Evolutionary conservation across 2,329 filamentous ascomycete species (phyloP).

Genomic region (Hypoxylon sp.): DNA sequence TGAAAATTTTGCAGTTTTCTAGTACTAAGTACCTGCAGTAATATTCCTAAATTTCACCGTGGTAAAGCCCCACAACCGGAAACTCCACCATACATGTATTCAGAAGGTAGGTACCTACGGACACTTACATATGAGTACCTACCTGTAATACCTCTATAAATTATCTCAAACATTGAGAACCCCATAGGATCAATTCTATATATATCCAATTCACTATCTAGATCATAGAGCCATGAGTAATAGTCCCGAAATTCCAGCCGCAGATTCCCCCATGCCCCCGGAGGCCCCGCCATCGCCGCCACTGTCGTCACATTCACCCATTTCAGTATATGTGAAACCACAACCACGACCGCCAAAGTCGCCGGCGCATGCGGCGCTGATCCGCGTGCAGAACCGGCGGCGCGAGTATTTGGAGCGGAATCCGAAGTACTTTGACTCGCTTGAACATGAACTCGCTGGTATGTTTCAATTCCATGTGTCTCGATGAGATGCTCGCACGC

Average conservation of each 20-base stretch:
- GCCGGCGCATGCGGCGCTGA: conserved; percentile 59
- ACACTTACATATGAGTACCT: no score
- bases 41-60: no score
- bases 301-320: conserved; percentile 31
- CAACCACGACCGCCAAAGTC: conserved; percentile 63
- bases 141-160: neutral
- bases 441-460: conserved; percentile 71
- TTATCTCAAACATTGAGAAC: neutral
- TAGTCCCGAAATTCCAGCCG: conserved; percentile 1
- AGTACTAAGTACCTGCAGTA: no score
- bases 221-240: conserved; percentile 21
- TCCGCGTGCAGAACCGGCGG: conserved; percentile 80
- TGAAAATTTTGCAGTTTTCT: no score
- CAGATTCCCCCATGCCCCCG: conserved; percentile 33
- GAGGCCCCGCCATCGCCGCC: conserved; percentile 38
- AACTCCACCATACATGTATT: neutral
- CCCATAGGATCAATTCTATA: neutral
- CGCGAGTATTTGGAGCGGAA: conserved; percentile 82
- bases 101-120: neutral
- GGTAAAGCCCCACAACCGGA: no score
- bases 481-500: no score
- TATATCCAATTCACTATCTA: neutral
- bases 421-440: conserved; percentile 76
- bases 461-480: conserved; percentile 37
- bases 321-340: conserved; percentile 56